These are phyloP conservation scores for Marasmius fiardii DNA, from an alignment of 1,284 basidiomycete species.

Conservation along the genomic window DNA sequence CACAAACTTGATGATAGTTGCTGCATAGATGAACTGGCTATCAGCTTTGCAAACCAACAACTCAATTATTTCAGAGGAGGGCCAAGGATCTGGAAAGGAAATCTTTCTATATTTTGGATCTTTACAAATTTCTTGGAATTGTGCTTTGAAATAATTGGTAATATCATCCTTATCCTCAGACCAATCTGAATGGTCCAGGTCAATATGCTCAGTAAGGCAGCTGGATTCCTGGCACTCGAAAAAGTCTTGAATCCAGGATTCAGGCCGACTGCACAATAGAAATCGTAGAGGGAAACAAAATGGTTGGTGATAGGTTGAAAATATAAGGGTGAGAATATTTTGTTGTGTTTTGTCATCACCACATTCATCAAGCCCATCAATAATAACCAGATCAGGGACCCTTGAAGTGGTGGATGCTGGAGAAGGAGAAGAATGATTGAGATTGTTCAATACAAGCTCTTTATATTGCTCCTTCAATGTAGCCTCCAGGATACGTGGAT, in stretches of 20 bases:
- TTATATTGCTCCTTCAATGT: background rate
- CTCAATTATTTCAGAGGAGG: conserved; percentile 14
- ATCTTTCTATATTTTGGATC: background rate
- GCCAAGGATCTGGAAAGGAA: conserved; percentile 15
- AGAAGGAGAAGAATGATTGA: background rate
- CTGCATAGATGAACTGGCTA: conserved; percentile 24
- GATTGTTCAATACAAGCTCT: conserved; percentile 1
- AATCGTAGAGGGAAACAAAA: conserved; percentile 20
- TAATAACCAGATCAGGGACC: background rate
- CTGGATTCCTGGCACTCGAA: background rate
- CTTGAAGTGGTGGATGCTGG: no score
- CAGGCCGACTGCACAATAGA: conserved; percentile 22
- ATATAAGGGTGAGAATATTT: background rate
- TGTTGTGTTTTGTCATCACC: background rate
- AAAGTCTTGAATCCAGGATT: conserved; percentile 22
- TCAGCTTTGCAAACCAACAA: conserved; percentile 18
- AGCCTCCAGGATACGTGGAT: background rate
- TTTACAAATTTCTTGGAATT: background rate
- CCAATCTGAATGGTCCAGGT: background rate
- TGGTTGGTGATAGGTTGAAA: background rate
- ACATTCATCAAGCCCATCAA: conserved; percentile 9
- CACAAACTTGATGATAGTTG: conserved; percentile 24
- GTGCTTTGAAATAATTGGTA: background rate
- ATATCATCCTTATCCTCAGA: background rate
- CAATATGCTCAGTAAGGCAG: background rate